phyloP scores from a whole-genome alignment of 352 stramenopile genomes.

The Phytopythium aichiense region DNA sequence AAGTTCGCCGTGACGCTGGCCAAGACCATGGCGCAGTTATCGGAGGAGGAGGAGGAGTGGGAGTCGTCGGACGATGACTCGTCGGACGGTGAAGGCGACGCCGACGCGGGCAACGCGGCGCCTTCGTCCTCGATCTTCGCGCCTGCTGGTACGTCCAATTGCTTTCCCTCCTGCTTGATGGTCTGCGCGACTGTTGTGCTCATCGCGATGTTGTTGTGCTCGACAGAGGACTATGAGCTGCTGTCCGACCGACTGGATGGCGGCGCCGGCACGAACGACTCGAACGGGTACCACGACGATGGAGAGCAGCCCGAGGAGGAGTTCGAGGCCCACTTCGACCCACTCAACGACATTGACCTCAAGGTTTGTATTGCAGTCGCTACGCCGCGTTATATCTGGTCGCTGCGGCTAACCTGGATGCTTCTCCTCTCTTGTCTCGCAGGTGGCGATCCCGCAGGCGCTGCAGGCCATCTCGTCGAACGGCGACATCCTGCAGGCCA shows the following conservation, averaged over 20 bases:
- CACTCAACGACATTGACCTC: constrained; percentile 72
- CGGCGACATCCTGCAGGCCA: constrained; percentile 44
- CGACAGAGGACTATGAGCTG: constrained; percentile 60
- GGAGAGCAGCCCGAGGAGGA: constrained; percentile 64
- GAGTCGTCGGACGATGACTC: constrained; percentile 70
- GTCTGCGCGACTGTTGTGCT: not conserved
- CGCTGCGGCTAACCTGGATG: not conserved
- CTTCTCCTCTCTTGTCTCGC: constrained; percentile 5
- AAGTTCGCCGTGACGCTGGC: constrained; percentile 72
- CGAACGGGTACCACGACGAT: constrained; percentile 22
- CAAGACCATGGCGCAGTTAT: constrained; percentile 65
- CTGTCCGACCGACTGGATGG: constrained; percentile 56
- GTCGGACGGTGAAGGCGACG: constrained; percentile 50
- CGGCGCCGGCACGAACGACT: constrained; percentile 23
- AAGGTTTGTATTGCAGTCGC: constrained; percentile 34
- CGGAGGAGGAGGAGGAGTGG: constrained; percentile 77
- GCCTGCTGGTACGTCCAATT: constrained; percentile 43
- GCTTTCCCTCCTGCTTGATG: not conserved
- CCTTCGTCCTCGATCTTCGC: constrained; percentile 56
- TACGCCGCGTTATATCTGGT: not conserved
- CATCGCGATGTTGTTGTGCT: constrained; percentile 4
- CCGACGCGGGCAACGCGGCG: constrained; percentile 8
- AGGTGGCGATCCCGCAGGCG: constrained; percentile 57
- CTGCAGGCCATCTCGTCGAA: constrained; percentile 52
- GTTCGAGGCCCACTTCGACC: constrained; percentile 79